Base-by-base conservation (phyloP, 495 filamentous ascomycete species). In the Podospora australis region DNA sequence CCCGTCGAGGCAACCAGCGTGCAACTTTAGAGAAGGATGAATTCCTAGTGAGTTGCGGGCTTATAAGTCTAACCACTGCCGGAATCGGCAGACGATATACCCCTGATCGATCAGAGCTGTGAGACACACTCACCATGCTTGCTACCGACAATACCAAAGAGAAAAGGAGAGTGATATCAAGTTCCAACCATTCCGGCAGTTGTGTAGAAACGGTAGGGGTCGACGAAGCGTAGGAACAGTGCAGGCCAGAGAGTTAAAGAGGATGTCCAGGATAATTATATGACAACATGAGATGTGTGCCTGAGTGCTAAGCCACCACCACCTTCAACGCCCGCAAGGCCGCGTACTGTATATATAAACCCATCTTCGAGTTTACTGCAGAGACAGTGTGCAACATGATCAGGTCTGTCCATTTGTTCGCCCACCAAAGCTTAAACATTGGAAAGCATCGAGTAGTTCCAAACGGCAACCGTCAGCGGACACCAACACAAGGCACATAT, bases 401-500 rank as follows among this genome's bases (percentile, higher is more conserved):
- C 8, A 19, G 48, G 41, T 46, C 14, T 24, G 11, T 23, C n/a
- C n/a, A 41, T 25, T 4, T 32, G n/a, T 19, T 28, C 9, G 43
- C 38, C 36, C 40, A 40, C 24, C 32, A 24, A 41, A 46, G 22
- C 24, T 21, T n/a, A n/a, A n/a, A n/a, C n/a, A n/a, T n/a, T n/a
- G n/a, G n/a, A n/a, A n/a, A n/a, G n/a, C n/a, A n/a, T n/a, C n/a
- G n/a, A n/a, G n/a, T n/a, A n/a, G n/a, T n/a, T n/a, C n/a, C n/a
- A n/a, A n/a, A n/a, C n/a, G n/a, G n/a, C n/a, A 36, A 17, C 49
- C 57, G 54, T 63, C 59, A 59, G 53, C 54, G 49, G 56, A 57
- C 45, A 52, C 39, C 8, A 13, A 41, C 26, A 25, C 17, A 34
- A 29, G 44, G 41, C 36, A 38, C 41, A 51, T 22, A 36, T 43